A percentile compares a stretch with the other conserved stretches of the same genome.
phyloP scores from a whole-genome alignment of 257 asterid species.

The Primulina eburnea region DNA sequence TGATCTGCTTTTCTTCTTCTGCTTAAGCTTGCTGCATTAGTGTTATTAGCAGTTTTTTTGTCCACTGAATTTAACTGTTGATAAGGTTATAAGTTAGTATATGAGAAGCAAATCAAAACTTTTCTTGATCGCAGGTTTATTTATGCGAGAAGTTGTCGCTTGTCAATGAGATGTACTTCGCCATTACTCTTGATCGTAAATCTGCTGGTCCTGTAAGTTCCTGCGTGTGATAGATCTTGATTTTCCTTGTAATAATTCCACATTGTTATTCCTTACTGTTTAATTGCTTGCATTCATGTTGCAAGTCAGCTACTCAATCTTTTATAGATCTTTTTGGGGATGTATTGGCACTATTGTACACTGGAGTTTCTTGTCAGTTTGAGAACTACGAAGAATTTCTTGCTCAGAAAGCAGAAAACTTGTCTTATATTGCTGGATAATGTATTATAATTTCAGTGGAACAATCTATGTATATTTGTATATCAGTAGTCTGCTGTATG shows the following conservation, averaged over 20 bases:
- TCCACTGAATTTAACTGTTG: neutral
- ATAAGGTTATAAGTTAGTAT: neutral
- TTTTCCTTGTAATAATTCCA: neutral
- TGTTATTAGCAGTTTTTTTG: neutral
- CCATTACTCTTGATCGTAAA: constrained; percentile 92
- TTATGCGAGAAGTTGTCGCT: constrained; percentile 88
- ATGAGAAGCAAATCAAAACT: neutral
- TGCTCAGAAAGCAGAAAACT: neutral
- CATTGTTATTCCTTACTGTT: neutral
- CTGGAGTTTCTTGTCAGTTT: neutral
- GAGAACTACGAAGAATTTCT: neutral
- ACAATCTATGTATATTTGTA: neutral
- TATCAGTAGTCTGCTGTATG: constrained; percentile 2
- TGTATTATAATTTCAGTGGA: neutral
- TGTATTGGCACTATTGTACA: neutral
- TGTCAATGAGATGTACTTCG: constrained; percentile 98
- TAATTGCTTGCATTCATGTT: neutral
- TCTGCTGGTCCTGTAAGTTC: constrained; percentile 97
- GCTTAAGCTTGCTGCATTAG: constrained; percentile 3
- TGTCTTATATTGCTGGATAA: constrained; percentile 8
- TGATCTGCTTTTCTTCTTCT: constrained; percentile 1
- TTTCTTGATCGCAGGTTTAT: constrained; percentile 61
- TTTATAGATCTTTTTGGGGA: neutral
- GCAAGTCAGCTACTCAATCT: neutral
- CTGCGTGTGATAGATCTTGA: neutral